Evolutionary conservation across 495 filamentous ascomycete species (phyloP).

Genomic region (Penicillium argentinense): DNA sequence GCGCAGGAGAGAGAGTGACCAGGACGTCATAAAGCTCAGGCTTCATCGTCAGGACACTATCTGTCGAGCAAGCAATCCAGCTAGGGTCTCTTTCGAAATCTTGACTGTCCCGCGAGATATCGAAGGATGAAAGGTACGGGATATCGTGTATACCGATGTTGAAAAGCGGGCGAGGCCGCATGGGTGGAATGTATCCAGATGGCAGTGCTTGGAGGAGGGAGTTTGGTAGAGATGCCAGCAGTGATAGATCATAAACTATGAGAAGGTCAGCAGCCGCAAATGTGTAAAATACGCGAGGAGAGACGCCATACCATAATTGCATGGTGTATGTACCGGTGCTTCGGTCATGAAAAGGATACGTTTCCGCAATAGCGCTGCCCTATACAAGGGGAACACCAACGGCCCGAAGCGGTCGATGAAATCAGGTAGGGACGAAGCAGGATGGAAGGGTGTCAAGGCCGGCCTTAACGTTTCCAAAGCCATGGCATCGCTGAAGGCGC

Average conservation of each 20-base stretch:
- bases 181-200: constrained; percentile 39
- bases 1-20: constrained; percentile 69
- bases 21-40: constrained; percentile 82
- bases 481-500: constrained; percentile 47
- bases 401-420: constrained; percentile 85
- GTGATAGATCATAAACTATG: constrained; percentile 88
- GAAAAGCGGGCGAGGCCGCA: constrained; percentile 82
- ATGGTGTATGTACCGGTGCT: constrained; percentile 79
- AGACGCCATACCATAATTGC: constrained; percentile 75
- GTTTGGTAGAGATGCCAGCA: constrained; percentile 75
- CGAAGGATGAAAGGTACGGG: constrained; percentile 60
- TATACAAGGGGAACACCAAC: constrained; percentile 83
- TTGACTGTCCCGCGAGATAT: constrained; percentile 16
- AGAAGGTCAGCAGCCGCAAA: background rate
- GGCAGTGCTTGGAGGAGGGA: constrained; percentile 62
- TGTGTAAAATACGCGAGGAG: background rate
- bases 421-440: constrained; percentile 74
- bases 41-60: constrained; percentile 85
- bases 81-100: constrained; percentile 56
- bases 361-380: constrained; percentile 85
- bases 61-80: constrained; percentile 94
- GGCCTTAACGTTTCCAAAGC: constrained; percentile 65
- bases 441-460: constrained; percentile 74
- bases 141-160: constrained; percentile 92
- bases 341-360: constrained; percentile 81